These are phyloP conservation scores for Nakaseomyces glabratus DNA, from an alignment of 1,139 yeast genomes.

Conservation along the genomic window DNA sequence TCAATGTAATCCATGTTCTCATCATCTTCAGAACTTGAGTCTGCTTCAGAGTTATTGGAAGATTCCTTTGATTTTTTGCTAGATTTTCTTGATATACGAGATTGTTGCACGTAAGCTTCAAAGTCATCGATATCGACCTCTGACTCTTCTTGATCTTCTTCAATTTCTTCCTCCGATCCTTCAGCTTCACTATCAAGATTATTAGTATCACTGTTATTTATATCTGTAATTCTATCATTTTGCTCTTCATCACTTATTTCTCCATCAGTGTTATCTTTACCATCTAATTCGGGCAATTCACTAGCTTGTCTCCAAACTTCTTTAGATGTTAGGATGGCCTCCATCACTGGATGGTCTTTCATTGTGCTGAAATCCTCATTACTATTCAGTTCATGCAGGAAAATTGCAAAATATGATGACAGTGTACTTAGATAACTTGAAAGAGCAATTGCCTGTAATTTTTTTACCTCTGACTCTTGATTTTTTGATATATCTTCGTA, in stretches of 20 bases:
- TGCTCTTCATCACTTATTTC: conserved; percentile 21
- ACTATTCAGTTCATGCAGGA: conserved; percentile 44
- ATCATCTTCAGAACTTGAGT: conserved; percentile 23
- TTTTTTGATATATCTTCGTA: conserved; percentile 33
- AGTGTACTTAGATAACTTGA: conserved; percentile 70
- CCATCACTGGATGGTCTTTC: conserved; percentile 88
- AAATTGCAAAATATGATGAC: conserved; percentile 64
- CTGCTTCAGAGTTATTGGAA: conserved; percentile 13
- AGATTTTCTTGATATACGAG: conserved; percentile 34
- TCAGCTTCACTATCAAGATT: conserved; percentile 29
- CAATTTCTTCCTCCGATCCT: conserved; percentile 18
- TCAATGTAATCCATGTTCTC: conserved; percentile 47
- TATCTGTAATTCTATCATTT: conserved; percentile 12
- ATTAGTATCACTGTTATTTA: conserved; percentile 22
- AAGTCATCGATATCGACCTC: conserved; percentile 35
- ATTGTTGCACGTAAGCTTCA: conserved; percentile 43
- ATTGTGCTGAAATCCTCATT: conserved; percentile 50
- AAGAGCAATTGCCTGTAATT: conserved; percentile 57
- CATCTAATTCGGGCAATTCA: conserved; percentile 36
- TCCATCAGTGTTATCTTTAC: conserved; percentile 22
- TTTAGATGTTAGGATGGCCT: conserved; percentile 63
- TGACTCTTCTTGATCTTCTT: conserved; percentile 28
- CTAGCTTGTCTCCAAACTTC: conserved; percentile 86
- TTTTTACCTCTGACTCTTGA: conserved; percentile 32
- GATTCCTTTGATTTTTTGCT: conserved; percentile 11